phyloP scores from a whole-genome alignment of 2,329 filamentous ascomycete species.

The Exophiala alcalophila region DNA sequence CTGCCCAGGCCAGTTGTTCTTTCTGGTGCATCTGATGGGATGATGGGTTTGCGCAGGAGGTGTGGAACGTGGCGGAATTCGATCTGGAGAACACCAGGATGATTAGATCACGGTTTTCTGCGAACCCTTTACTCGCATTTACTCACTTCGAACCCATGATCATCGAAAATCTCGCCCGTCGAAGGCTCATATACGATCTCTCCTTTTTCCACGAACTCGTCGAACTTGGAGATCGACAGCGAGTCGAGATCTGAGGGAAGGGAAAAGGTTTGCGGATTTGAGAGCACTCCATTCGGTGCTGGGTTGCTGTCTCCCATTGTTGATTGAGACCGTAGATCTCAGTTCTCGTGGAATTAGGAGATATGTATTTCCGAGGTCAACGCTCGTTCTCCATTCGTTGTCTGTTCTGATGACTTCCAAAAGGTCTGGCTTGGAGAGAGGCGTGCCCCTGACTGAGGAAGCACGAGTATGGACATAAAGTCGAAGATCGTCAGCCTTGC shows the following conservation, averaged over 20 bases:
- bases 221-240: conserved; percentile 25
- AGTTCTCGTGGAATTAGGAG: no score
- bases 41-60: conserved; percentile 30
- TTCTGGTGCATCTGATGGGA: conserved; percentile 30
- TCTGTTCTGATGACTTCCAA: no score
- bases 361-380: no score
- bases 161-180: conserved; percentile 26
- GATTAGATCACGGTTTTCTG: background rate
- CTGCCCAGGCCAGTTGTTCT: conserved; percentile 22
- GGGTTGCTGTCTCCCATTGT: background rate
- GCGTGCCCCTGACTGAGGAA: no score
- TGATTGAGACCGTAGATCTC: no score
- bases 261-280: background rate
- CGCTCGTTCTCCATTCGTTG: no score
- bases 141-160: conserved; percentile 31
- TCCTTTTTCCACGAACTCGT: conserved; percentile 26
- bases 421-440: no score
- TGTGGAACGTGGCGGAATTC: conserved; percentile 29
- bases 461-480: no score
- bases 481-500: background rate
- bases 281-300: background rate
- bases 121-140: background rate
- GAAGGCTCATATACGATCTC: conserved; percentile 30
- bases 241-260: conserved; percentile 34
- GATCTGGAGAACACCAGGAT: conserved; percentile 15